Evolutionary conservation across 441 rosid genomes (phyloP).

Genomic region (Macaranga tanarius): DNA sequence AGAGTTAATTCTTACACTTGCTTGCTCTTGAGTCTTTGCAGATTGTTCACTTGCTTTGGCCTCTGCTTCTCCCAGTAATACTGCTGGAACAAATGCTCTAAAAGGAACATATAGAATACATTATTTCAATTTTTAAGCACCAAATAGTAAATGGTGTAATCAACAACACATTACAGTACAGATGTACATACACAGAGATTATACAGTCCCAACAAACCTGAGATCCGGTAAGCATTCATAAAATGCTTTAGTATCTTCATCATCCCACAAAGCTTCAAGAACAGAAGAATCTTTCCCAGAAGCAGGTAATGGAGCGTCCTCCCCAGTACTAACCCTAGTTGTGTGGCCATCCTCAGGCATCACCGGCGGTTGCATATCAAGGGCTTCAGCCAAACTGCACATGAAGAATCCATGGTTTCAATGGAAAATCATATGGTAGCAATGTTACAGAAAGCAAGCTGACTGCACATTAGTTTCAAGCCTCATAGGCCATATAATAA

Average conservation of each 20-base stretch:
- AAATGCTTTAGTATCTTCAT: slow-evolving; percentile 95
- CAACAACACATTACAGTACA: not conserved
- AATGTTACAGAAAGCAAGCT: not conserved
- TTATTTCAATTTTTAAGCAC: not conserved
- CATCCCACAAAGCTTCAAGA: slow-evolving; percentile 94
- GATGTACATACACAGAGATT: not conserved
- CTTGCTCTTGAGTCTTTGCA: slow-evolving; percentile 66
- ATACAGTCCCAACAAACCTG: slow-evolving; percentile 54
- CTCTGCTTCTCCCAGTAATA: slow-evolving; percentile 91
- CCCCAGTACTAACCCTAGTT: slow-evolving; percentile 84
- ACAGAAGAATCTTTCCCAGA: slow-evolving; percentile 75
- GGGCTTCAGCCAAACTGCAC: slow-evolving; percentile 91
- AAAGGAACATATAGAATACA: slow-evolving; percentile 27
- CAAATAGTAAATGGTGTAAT: not conserved
- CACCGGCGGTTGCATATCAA: slow-evolving; percentile 96
- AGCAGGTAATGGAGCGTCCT: slow-evolving; percentile 70
- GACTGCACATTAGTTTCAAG: not conserved
- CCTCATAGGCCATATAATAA: not conserved
- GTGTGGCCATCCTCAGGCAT: slow-evolving; percentile 99
- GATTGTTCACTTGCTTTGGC: slow-evolving; percentile 76
- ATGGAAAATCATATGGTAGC: not conserved
- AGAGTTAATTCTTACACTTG: slow-evolving; percentile 57
- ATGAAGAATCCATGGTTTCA: slow-evolving; percentile 5
- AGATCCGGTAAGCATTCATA: slow-evolving; percentile 97
- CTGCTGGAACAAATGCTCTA: slow-evolving; percentile 99